A percentile compares a stretch with the other conserved stretches of the same genome.
phyloP scores from a whole-genome alignment of 1,139 yeast genomes.

The Blastobotrys proliferans region DNA sequence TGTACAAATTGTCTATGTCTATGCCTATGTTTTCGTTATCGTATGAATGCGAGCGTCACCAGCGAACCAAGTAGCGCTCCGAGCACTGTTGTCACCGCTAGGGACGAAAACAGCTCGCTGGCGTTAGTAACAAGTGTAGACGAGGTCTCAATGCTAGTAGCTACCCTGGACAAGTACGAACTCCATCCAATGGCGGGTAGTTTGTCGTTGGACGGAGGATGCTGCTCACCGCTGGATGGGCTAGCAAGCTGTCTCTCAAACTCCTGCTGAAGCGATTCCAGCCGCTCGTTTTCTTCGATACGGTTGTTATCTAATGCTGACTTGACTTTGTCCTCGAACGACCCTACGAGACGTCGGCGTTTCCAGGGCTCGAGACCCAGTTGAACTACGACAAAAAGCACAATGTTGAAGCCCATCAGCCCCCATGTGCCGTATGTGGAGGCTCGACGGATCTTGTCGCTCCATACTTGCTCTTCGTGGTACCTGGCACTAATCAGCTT shows the following conservation, averaged over 20 bases:
- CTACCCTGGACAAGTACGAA: conserved; percentile 8
- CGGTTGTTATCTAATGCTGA: conserved; percentile 40
- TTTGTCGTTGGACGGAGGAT: neutral
- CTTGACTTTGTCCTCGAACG: conserved; percentile 78
- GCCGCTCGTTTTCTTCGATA: conserved; percentile 8
- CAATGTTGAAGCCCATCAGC: conserved; percentile 80
- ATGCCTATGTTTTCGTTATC: no score
- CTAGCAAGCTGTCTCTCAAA: no score
- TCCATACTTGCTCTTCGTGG: conserved; percentile 98
- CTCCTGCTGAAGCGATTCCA: conserved; percentile 10
- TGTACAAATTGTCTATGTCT: no score
- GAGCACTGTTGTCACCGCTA: conserved; percentile 12
- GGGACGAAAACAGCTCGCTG: conserved; percentile 10
- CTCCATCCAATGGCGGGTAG: conserved; percentile 11
- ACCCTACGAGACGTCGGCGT: conserved; percentile 67
- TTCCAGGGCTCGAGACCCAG: conserved; percentile 94
- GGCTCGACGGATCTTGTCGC: conserved; percentile 88
- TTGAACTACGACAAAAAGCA: conserved; percentile 76
- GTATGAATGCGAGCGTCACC: conserved; percentile 13
- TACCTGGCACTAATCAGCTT: conserved; percentile 81
- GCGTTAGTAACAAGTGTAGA: conserved; percentile 2
- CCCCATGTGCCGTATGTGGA: conserved; percentile 97
- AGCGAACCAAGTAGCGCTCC: conserved; percentile 14
- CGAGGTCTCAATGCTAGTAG: conserved; percentile 9
- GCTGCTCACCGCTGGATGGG: neutral